phyloP scores from a whole-genome alignment of 108 stramenopile species.

The Chaetoceros muelleri region DNA sequence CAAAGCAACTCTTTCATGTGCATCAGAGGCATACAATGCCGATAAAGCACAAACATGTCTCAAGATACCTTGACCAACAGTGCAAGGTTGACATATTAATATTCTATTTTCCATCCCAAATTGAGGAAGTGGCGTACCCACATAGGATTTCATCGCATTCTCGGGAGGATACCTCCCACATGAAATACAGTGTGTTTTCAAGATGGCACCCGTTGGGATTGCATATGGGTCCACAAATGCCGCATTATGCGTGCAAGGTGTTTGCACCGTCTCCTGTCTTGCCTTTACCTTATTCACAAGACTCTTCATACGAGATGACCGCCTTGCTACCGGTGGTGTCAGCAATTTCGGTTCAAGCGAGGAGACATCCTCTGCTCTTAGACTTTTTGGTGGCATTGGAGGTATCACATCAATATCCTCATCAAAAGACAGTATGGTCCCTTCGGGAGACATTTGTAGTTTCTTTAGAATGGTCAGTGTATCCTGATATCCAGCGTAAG shows the following conservation, averaged over 20 bases:
- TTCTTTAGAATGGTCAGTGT: constrained; percentile 3
- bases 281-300: constrained; percentile 35
- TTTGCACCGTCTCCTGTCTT: constrained; percentile 1
- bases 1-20: constrained; percentile 44
- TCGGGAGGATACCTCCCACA: constrained; percentile 27
- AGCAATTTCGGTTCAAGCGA: neutral
- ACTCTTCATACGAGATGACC: constrained; percentile 6
- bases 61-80: constrained; percentile 53
- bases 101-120: constrained; percentile 62
- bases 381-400: neutral
- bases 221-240: constrained; percentile 1
- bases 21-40: constrained; percentile 39
- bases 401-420: neutral
- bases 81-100: constrained; percentile 55
- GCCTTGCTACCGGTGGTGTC: neutral
- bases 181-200: constrained; percentile 22
- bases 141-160: constrained; percentile 28
- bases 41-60: constrained; percentile 44
- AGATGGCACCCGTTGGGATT: neutral
- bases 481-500: constrained; percentile 3
- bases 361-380: neutral
- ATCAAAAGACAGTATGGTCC: neutral
- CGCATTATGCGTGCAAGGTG: neutral
- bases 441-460: constrained; percentile 4
- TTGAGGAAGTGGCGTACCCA: constrained; percentile 45